phyloP scores from a whole-genome alignment of 495 filamentous ascomycete species.

The Lichina pygmaea region DNA sequence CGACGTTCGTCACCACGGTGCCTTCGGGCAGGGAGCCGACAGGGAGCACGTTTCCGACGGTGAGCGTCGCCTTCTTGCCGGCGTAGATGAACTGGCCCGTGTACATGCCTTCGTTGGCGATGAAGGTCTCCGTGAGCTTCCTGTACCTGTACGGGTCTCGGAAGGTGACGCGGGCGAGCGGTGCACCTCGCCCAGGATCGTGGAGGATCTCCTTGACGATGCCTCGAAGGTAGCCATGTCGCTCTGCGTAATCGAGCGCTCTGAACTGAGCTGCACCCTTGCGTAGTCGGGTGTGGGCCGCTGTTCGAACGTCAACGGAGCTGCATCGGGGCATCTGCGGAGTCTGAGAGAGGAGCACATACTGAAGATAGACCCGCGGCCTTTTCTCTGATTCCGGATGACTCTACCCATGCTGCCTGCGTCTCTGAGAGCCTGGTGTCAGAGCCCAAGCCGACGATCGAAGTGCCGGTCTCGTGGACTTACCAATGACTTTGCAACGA shows the following conservation, averaged over 20 bases:
- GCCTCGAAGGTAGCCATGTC: conserved; percentile 89
- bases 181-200: conserved; percentile 93
- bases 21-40: conserved; percentile 85
- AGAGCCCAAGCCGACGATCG: too few species aligned
- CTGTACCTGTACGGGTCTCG: conserved; percentile 80
- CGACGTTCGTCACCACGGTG: conserved; percentile 94
- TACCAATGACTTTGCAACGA: too few species aligned
- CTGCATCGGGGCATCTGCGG: neutral
- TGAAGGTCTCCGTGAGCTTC: conserved; percentile 85
- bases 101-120: conserved; percentile 99
- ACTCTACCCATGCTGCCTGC: conserved; percentile 35
- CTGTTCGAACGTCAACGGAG: conserved; percentile 13
- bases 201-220: conserved; percentile 98
- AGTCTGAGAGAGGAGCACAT: conserved; percentile 15
- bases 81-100: conserved; percentile 99
- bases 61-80: conserved; percentile 90
- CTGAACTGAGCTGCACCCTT: conserved; percentile 85
- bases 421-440: too few species aligned
- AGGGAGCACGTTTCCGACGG: conserved; percentile 89
- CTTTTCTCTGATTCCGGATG: conserved; percentile 96
- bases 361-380: conserved; percentile 96
- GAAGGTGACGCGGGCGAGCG: conserved; percentile 88
- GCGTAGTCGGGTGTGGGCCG: conserved; percentile 73
- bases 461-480: too few species aligned
- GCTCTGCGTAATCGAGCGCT: conserved; percentile 79